phyloP scores from a whole-genome alignment of 2,329 filamentous ascomycete species.

The Truncatella angustata region DNA sequence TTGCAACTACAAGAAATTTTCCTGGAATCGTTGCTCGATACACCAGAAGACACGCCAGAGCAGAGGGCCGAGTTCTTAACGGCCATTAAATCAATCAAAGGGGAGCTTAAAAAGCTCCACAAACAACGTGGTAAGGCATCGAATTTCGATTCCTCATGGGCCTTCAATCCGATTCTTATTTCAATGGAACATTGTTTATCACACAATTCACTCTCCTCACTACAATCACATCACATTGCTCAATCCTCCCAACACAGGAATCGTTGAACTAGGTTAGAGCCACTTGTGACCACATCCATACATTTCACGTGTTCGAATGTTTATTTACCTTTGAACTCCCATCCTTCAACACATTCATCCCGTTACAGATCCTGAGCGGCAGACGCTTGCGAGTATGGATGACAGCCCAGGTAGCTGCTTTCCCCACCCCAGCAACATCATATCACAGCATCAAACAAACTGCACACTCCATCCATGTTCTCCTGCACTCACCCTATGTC shows the following conservation, averaged over 20 bases:
- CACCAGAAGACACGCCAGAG: constrained; percentile 9
- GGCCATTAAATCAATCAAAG: constrained; percentile 3
- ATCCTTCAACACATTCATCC: background rate
- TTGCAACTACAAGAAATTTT: constrained; percentile 11
- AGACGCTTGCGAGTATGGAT: too few species aligned
- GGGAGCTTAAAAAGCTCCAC: constrained; percentile 8
- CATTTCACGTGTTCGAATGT: background rate
- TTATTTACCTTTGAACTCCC: background rate
- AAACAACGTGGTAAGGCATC: constrained; percentile 7
- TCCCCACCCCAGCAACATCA: too few species aligned
- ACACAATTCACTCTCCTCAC: too few species aligned
- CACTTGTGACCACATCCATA: background rate
- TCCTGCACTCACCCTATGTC: background rate
- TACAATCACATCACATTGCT: too few species aligned
- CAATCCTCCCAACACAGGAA: too few species aligned
- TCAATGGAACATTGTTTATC: too few species aligned
- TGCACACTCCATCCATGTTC: background rate
- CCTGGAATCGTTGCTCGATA: constrained; percentile 10
- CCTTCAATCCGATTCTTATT: background rate
- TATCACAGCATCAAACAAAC: too few species aligned
- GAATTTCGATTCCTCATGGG: background rate
- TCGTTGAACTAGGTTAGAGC: too few species aligned
- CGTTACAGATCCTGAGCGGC: background rate
- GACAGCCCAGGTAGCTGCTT: too few species aligned
- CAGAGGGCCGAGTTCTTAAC: constrained; percentile 9